A percentile compares a stretch with the other conserved stretches of the same genome.
phyloP scores from a whole-genome alignment of 2,329 filamentous ascomycete species.

The Beauveria scarabaeidicola region DNA sequence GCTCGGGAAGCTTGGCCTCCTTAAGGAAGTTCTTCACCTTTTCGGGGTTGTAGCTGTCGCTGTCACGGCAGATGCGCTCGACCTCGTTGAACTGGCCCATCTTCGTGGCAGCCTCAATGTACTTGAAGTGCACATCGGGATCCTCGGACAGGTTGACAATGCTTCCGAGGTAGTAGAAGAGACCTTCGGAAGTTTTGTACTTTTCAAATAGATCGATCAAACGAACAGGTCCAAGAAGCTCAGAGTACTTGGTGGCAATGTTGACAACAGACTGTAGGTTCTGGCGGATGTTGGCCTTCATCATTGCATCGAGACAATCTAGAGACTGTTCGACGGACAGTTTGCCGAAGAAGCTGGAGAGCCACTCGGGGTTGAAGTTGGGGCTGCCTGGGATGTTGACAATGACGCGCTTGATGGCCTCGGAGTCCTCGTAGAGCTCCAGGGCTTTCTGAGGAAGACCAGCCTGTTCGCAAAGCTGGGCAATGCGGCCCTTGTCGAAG shows the following conservation, averaged over 20 bases:
- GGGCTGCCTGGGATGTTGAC: constrained; percentile 74
- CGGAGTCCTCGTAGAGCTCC: constrained; percentile 89
- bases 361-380: constrained; percentile 81
- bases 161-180: constrained; percentile 97
- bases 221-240: constrained; percentile 77
- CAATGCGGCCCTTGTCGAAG: constrained; percentile 86
- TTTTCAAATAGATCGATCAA: constrained; percentile 95
- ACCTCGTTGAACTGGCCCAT: constrained; percentile 94
- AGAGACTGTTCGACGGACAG: constrained; percentile 92
- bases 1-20: constrained; percentile 84
- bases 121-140: constrained; percentile 96
- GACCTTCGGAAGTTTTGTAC: constrained; percentile 91
- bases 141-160: constrained; percentile 97
- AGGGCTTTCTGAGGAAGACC: constrained; percentile 79
- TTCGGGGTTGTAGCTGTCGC: constrained; percentile 80
- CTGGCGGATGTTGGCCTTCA: constrained; percentile 92
- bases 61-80: constrained; percentile 93
- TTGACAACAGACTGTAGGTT: constrained; percentile 93
- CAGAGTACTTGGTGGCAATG: constrained; percentile 95
- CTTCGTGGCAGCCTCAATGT: constrained; percentile 91
- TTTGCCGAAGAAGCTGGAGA: constrained; percentile 86
- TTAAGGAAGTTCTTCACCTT: constrained; percentile 99
- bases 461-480: constrained; percentile 85
- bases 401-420: constrained; percentile 81
- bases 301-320: constrained; percentile 92